Base-by-base conservation (phyloP, 2,329 filamentous ascomycete species). In the Trichoderma sp. region DNA sequence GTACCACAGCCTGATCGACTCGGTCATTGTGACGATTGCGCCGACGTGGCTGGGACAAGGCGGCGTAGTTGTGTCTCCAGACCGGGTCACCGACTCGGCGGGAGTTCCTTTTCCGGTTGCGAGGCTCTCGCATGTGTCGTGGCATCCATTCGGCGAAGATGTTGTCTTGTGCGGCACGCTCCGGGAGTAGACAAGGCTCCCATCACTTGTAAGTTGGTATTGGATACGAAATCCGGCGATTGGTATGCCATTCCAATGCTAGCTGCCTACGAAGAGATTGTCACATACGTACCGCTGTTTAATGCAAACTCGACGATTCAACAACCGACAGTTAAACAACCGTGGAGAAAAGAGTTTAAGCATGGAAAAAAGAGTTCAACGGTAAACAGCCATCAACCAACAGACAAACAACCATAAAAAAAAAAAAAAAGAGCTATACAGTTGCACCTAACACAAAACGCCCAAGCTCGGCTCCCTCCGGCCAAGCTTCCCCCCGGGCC, bases 1-100 rank as follows among this genome's bases (percentile, higher is more conserved):
- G 32, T 87, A 89, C 73, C 82, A 87, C 17, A 73, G 77, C n/a
- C 80, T 93, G 9, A 83, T 97, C 50, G 86, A 92, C 75, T 90
- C 90, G 2, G 89, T 97, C 58, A 91, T 98, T 73, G 84, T 97
- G 68, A 97, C 94, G 0, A 89, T 97, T 74, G 93, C 94, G 3
- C 94, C 94, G 9, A 92, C 89, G 0, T 98, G 93, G 87, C 83
- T 98, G n/a, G 94, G 94, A 2, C 84, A 86, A 69, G 92, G 92
- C 2, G 93, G 93, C 8, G 92, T 97, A 10, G 84, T 89, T 12
- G 92, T 97, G 3, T 90, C 88, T 56, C 94, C 94, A 2, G 82
- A 87, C 22, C 83, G 87, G 37, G 84, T 83, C 48, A 73, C 77
- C 3, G 84, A 84, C 67, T 77, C 79, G 2, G 76, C 83, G 19